Conservation (phyloP, 768 basidiomycete genomes). For the Rubroboletus satanas region DNA sequence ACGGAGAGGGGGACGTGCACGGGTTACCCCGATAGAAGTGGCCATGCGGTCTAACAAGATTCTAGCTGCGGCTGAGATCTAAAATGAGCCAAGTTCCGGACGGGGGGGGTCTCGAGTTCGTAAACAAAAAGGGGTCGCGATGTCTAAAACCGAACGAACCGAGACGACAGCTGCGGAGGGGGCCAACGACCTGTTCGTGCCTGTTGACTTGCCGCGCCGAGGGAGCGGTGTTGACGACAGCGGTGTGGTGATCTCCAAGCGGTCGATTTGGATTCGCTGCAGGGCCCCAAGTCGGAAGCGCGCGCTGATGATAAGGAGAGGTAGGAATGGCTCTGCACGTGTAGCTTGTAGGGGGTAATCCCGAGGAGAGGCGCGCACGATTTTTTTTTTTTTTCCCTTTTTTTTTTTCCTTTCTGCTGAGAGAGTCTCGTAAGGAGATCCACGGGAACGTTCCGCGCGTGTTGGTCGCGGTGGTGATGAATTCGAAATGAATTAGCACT, state of each 20-base stretch:
- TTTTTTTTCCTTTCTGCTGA: background rate
- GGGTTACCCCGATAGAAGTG: constrained; percentile 12
- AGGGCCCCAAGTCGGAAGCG: background rate
- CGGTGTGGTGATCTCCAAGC: background rate
- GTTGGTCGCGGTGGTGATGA: constrained; percentile 12
- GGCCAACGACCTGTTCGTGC: background rate
- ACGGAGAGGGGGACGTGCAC: background rate
- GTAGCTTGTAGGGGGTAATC: background rate
- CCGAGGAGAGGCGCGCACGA: constrained; percentile 1
- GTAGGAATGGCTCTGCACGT: constrained; percentile 4
- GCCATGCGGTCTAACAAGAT: constrained; percentile 1
- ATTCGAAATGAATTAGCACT: constrained; percentile 4
- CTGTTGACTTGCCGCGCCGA: background rate
- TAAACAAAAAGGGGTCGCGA: background rate
- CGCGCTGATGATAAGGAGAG: background rate
- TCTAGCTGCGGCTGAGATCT: background rate
- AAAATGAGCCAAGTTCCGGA: background rate
- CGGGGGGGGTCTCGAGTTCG: background rate
- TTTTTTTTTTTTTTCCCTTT: background rate
- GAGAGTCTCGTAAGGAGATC: constrained; percentile 11
- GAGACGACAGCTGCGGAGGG: background rate
- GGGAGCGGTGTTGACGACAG: background rate
- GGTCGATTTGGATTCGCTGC: background rate
- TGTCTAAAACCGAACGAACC: background rate
- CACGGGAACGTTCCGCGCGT: constrained; percentile 7